Conservation (phyloP, 805 yeast species). For the Candida sonorensis region DNA sequence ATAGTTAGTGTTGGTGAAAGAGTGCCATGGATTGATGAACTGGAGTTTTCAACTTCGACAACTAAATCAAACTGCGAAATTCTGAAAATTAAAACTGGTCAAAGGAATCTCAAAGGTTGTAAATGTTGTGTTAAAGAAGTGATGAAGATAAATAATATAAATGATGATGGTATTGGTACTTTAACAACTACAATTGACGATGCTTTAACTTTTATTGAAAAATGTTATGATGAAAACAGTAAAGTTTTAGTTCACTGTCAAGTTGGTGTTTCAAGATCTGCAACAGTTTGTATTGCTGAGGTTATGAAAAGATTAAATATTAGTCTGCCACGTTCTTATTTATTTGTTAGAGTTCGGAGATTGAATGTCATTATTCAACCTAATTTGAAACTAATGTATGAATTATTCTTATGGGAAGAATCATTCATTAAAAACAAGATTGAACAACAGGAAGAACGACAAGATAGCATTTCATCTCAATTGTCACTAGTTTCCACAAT, state of each 20-base stretch:
- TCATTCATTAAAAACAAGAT: slow-evolving; percentile 16
- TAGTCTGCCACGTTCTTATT: slow-evolving; percentile 70
- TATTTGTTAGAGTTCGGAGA: slow-evolving; percentile 83
- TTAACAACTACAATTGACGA: slow-evolving; percentile 53
- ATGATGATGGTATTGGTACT: slow-evolving; percentile 89
- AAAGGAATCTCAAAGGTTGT: slow-evolving; percentile 9
- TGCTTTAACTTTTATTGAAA: slow-evolving; percentile 62
- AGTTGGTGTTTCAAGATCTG: slow-evolving; percentile 93
- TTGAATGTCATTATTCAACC: slow-evolving; percentile 93
- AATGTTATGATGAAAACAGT: slow-evolving; percentile 35
- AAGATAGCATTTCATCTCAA: slow-evolving; percentile 15
- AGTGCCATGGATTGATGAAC: slow-evolving; percentile 50
- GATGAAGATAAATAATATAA: slow-evolving; percentile 63
- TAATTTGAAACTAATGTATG: slow-evolving; percentile 85
- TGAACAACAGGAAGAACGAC: slow-evolving; percentile 4
- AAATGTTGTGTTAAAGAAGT: slow-evolving; percentile 36
- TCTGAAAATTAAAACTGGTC: slow-evolving; percentile 15
- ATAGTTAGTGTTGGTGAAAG: slow-evolving; percentile 84
- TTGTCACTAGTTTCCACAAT: slow-evolving; percentile 10
- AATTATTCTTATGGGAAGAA: slow-evolving; percentile 67
- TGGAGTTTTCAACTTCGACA: slow-evolving; percentile 10
- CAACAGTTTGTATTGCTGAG: slow-evolving; percentile 93
- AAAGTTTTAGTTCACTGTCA: slow-evolving; percentile 83
- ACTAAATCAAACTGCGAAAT: slow-evolving; percentile 26
- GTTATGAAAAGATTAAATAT: slow-evolving; percentile 73